Evolutionary conservation across 2,329 filamentous ascomycete species (phyloP), one percentile per base, ranked within the genome.

Genomic region (Pseudocercospora eumusae): DNA sequence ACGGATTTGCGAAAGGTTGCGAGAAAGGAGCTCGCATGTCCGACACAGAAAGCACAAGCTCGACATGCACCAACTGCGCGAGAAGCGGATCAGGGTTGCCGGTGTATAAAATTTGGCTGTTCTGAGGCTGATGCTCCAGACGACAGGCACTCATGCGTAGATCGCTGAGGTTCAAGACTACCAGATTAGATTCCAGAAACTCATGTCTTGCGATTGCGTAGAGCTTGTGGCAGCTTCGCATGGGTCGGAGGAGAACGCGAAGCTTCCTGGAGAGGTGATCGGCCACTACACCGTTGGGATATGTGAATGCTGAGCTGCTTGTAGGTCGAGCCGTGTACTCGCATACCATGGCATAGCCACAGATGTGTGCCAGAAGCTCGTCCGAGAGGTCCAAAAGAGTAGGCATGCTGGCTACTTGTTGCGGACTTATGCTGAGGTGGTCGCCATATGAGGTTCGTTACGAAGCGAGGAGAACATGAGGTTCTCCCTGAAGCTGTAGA

Each of bases 11-110:
- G 21, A 62, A 62, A n/a, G 60, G 60, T 23, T 59, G 56, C 5
- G 36, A 56, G 44, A 62, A 62, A 1, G 60, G 60, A 2, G 60
- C 60, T 52, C 60, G 60, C 60, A 62, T 62, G 23, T 62, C 60
- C 0, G 56, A 59, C 1, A 62, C 40, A 1, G 56, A 59, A 20
- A 62, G 56, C 4, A 56, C 52, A 10, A 62, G 50, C 23, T 62
- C 36, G 0, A 62, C 56, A 40, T 62, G 60, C 0, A 62, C 60
- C 3, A 62, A 50, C 15, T 52, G 58, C 0, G 31, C 36, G 4
- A 62, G 33, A 5, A 62, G 33, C 20, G 60, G 56, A 7, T 62
- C 60, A 1, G 60, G 60, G 9, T 62, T 62, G 9, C 60, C 60
- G 0, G 60, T 62, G 28, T 59, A 59, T 8, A 62, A 47, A 42